phyloP scores from a whole-genome alignment of 139 green algal genomes.

The Zygnema circumcarinatum region DNA sequence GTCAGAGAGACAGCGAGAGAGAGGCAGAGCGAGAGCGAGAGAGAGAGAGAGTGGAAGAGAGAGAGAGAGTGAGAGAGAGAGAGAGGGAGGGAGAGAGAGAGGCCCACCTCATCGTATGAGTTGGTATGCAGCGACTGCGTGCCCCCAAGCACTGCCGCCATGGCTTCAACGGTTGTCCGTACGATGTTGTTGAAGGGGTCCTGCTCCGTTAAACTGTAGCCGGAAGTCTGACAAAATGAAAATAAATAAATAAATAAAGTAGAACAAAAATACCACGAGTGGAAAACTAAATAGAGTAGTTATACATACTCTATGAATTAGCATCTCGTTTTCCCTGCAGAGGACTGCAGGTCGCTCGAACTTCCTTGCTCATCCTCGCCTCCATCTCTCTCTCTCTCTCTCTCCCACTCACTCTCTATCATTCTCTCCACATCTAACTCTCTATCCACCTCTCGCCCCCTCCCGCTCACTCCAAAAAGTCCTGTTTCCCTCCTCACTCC shows the following conservation, averaged over 20 bases:
- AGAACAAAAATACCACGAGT: constrained; percentile 4
- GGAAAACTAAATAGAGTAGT: background rate
- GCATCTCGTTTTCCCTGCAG: background rate
- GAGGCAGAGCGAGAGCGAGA: constrained; percentile 41
- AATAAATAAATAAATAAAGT: background rate
- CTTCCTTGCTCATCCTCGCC: no score
- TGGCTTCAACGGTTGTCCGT: constrained; percentile 58
- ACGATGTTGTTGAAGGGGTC: constrained; percentile 62
- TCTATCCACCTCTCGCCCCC: no score
- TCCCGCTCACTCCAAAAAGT: no score
- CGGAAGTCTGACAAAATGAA: constrained; percentile 26
- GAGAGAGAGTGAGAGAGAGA: constrained; percentile 21
- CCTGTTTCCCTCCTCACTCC: no score
- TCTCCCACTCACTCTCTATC: no score
- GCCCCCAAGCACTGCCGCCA: constrained; percentile 74
- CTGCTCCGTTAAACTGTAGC: constrained; percentile 58
- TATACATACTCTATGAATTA: background rate
- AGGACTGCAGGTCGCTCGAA: no score
- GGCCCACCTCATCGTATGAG: constrained; percentile 71
- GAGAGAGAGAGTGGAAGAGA: constrained; percentile 32
- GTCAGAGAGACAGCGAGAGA: constrained; percentile 13
- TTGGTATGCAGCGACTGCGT: constrained; percentile 80
- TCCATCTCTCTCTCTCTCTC: no score
- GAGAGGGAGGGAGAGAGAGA: constrained; percentile 17
- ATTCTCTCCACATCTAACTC: no score